Percentiles rank a stretch among this genome's conserved stretches.
Conservation (phyloP, 192 early-diverging fungal species). For the Umbelopsis vinacea region DNA sequence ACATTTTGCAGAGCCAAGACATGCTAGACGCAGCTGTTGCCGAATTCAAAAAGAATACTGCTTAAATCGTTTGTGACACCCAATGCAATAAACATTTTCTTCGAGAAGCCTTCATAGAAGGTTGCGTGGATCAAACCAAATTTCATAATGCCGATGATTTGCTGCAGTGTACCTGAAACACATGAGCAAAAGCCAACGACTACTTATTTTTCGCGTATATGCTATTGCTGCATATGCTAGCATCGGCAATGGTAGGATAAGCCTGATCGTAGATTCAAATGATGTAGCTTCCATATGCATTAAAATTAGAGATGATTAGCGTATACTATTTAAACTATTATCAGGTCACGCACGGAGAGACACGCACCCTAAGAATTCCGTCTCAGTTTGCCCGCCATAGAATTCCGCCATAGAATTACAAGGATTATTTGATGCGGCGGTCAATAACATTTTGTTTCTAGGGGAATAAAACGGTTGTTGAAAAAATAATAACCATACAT, state of each 20-base stretch:
- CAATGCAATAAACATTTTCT: background rate
- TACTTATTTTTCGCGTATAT: no score
- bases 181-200: no score
- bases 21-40: conserved; percentile 51
- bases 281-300: background rate
- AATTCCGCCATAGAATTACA: background rate
- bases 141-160: no score
- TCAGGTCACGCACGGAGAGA: background rate
- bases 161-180: no score
- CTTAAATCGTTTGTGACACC: background rate
- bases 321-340: background rate
- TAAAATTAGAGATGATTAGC: background rate
- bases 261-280: background rate
- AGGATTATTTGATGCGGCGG: background rate
- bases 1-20: conserved; percentile 49
- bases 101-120: no score
- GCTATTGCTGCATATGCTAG: no score
- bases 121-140: no score
- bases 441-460: background rate
- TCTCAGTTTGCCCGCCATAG: background rate
- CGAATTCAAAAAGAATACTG: conserved; percentile 35
- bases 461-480: background rate
- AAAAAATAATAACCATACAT: no score
- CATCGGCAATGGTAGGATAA: no score
- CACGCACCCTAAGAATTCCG: background rate